These are phyloP conservation scores for Hemileccinum rubropunctum DNA, from an alignment of 768 basidiomycete genomes.

Conservation along the genomic window DNA sequence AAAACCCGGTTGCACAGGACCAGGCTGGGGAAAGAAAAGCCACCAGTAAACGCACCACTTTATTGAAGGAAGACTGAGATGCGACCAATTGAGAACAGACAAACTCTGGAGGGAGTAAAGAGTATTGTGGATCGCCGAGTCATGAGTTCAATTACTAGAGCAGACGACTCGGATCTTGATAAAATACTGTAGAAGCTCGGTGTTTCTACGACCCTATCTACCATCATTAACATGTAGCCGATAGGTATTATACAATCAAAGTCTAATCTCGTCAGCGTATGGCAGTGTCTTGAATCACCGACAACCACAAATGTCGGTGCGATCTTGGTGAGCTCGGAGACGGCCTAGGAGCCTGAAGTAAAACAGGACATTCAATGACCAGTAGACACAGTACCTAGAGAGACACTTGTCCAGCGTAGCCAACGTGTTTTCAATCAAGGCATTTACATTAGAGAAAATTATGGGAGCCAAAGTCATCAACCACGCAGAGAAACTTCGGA, in stretches of 20 bases:
- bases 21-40: no score
- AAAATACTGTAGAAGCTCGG: not conserved
- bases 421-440: conserved; percentile 61
- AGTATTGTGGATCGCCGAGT: no score
- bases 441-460: conserved; percentile 59
- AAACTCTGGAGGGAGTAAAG: no score
- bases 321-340: conserved; percentile 60
- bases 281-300: conserved; percentile 79
- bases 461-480: conserved; percentile 26
- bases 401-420: conserved; percentile 56
- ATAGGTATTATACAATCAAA: conserved; percentile 41
- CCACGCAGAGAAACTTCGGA: conserved; percentile 1
- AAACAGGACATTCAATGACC: not conserved
- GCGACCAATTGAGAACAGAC: no score
- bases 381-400: not conserved
- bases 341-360: conserved; percentile 39
- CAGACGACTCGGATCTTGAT: no score
- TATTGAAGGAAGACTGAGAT: no score
- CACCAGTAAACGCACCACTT: no score
- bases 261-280: conserved; percentile 78
- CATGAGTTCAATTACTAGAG: no score
- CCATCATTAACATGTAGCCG: conserved; percentile 12
- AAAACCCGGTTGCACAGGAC: no score
- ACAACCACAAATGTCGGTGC: conserved; percentile 89
- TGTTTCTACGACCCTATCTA: conserved; percentile 17